A percentile compares a stretch with the other conserved stretches of the same genome.
These are phyloP conservation scores for Astragalus glycyphyllos DNA, from an alignment of 306 rosid species.

Conservation along the genomic window DNA sequence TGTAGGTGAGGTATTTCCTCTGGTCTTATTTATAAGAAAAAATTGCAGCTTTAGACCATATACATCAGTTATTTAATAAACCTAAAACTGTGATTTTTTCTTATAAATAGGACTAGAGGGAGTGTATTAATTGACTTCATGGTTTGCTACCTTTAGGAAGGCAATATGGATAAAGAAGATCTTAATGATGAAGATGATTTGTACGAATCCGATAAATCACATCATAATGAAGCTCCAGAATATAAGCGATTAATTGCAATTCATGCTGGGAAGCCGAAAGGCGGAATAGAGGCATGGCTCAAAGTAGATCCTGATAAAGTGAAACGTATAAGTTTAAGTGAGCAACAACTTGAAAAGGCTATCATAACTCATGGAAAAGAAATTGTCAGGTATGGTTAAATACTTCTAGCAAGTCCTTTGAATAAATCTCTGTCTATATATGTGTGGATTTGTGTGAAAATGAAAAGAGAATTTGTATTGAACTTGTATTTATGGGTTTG, in stretches of 20 bases:
- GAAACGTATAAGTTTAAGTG: constrained; percentile 93
- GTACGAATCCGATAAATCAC: constrained; percentile 55
- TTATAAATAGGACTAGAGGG: too few relatives aligned
- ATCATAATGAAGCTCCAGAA: constrained; percentile 70
- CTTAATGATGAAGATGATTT: constrained; percentile 57
- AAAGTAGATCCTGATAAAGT: constrained; percentile 87
- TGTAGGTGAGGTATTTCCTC: background rate
- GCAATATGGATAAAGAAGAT: constrained; percentile 52
- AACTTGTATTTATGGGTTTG: background rate
- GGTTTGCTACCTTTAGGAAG: constrained; percentile 49
- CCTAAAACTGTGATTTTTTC: too few relatives aligned
- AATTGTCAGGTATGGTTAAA: constrained; percentile 74
- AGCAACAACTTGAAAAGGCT: constrained; percentile 90
- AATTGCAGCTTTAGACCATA: background rate
- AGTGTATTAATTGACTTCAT: constrained; percentile 33
- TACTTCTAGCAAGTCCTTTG: constrained; percentile 14
- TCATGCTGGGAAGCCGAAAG: constrained; percentile 98
- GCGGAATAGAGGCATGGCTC: constrained; percentile 79
- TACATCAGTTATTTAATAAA: too few relatives aligned
- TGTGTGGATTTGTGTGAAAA: background rate
- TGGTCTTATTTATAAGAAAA: too few relatives aligned
- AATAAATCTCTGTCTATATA: background rate
- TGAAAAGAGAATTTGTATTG: background rate
- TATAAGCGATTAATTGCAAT: constrained; percentile 82
- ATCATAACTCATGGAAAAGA: constrained; percentile 66